Base-by-base conservation (phyloP, 306 rosid species). In the Citrullus mucosospermus region DNA sequence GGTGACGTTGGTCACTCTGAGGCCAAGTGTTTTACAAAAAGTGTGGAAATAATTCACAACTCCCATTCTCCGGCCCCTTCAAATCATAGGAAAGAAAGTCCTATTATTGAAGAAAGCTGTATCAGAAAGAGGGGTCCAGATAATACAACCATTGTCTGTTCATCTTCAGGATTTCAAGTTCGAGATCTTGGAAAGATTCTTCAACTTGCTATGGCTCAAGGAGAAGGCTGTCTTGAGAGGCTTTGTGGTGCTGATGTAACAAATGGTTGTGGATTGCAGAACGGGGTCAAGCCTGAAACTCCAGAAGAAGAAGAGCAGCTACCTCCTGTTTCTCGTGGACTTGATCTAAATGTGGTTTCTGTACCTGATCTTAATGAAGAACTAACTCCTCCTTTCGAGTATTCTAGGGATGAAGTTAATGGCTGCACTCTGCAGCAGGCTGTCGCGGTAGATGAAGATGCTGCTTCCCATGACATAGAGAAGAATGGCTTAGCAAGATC, bases 351-450 rank as follows among this genome's bases (percentile, higher is more conserved):
- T 87, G 93, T 92, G 44, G 90, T 81, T 78, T 92, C 99, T 4
- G 90, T 96, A 78, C 99, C 99, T 25, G 99, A 96, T 85, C 87
- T 96, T 15, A 96, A 96, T 57, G 99, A 96, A 89, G 99, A 96
- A 82, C 85, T 96, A 66, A 90, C 96, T 60, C 99, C 98, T 44
- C 99, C 94, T 58, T 92, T 92, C 13, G 99, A 96, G 88, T 96
- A 90, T 65, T 90, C 92, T 38, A 83, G 93, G 79, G 99, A 95
- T 82, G 97, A 92, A 85, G 96, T 86, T 73, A 94, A 90, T 65
- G 94, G 91, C 43, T 92, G 97, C 89, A 90, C 96, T 67, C 79
- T 94, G 90, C 97, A 85, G 87, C 96, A 87, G 84, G 87, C 92
- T 70, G 90, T 92, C 71, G 98, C 90, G 85, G 96, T 93, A 69